Base-by-base conservation (phyloP, 257 asterid species). In the Ilex aquifolium region DNA sequence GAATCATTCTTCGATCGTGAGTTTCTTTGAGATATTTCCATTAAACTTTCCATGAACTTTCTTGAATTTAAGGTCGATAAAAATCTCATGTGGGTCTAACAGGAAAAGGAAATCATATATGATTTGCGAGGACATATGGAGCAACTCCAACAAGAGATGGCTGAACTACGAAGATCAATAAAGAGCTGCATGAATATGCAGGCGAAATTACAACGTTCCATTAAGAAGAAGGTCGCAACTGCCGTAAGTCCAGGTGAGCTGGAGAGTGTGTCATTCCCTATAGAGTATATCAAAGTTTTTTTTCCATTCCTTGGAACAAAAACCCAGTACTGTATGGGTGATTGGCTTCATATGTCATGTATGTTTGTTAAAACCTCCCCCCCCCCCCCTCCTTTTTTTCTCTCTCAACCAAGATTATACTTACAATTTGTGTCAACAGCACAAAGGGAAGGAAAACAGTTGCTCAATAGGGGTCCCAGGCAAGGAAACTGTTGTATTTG, bases 41-140 rank as follows among this genome's bases (percentile, higher is more conserved):
- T 12, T 52, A 54, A 46, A 48, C 13, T 3, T 46, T 46, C 42
- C 42, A 36, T 36, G 8, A 36, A 21, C 27, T 36, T 36, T 36
- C 2, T 36, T 36, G 42, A 36, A 36, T 36, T 36, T 36, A 36
- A 36, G 42, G 42, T 46, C 13, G 4, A 11, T 46, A 14, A 46
- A 46, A 12, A 42, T 44, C 60, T 15, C 11, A 16, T 49, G 9
- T 55, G 62, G 31, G n/a, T 10, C 53, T 67, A 27, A 62, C 86
- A 91, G 98, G 95, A 84, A 75, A 77, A 88, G 89, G 95, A 88
- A 61, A 73, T 88, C 70, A 80, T 91, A 57, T 81, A 78, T 74
- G 87, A 91, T 63, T 63, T 91, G 80, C 87, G 85, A 75, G 84
- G 88, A 64, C 90, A 88, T 30, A 88, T 91, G 90, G 95, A 82